Evolutionary conservation across 805 yeast genomes (phyloP), one percentile per base, ranked within the genome.

Genomic region (Candida ulmi): DNA sequence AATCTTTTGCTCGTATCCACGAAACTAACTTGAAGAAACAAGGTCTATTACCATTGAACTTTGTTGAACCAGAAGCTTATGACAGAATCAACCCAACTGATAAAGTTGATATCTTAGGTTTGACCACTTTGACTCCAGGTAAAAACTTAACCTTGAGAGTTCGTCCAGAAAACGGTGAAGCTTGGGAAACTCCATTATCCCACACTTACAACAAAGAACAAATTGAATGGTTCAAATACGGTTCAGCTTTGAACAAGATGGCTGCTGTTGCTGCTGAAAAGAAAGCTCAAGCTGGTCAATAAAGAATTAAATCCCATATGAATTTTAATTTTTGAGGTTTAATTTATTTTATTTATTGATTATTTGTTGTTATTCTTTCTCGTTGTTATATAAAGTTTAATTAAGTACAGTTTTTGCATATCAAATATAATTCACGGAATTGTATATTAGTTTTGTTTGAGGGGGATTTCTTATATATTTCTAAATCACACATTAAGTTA

Each of bases 11-110:
- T 53, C 87, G 98, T 76, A 93, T 91, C 61, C 99, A 91, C 76
- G 99, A 91, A 79, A 91, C 99, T 58, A 91, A 91, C 84, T 82
- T 91, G 82, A 91, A 91, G 90, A 91, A 91, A 75, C 99, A 91
- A 76, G 99, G 99, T 80, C 74, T 91, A 65, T 78, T 91, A 68
- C 98, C 99, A 68, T 83, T 91, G 71, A 91, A 88, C 82, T 91
- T 93, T 61, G 81, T 74, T 63, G 74, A 91, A 61, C 81, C 80
- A 58, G 88, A 78, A 53, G 98, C 83, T 68, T 91, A 93, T 71
- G 97, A 91, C 73, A 85, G 76, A 76, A 90, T 91, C 67, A 75
- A 85, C 71, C 87, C 90, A 65, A 83, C 80, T 52, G 99, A 91
- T 72, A 83, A 78, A 62, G 77, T 91, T 60, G 95, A 88, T 68